Evolutionary conservation across 805 yeast species (phyloP), one percentile per base, ranked within the genome.

Genomic region (Starmerella scarabaei): DNA sequence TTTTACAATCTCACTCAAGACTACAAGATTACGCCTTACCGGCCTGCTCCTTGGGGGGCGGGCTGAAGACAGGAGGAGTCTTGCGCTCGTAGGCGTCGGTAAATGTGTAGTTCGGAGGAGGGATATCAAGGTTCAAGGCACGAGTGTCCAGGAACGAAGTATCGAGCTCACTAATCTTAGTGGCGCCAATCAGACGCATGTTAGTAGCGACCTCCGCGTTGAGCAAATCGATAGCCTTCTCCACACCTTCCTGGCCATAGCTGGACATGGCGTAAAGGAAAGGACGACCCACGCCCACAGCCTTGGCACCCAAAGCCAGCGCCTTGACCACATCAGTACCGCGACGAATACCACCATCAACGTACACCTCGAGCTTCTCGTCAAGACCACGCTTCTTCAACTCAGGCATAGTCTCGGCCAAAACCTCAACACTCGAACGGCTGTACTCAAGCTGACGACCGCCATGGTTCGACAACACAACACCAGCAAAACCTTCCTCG

Each of bases 391-490:
- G 52, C 34, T 45, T 42, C 27, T 53, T 44, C 16, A 60, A 53
- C 19, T 55, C 55, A 14, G 75, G 75, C 66, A 71, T 71, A 2
- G 75, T 70, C 45, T 81, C 94, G 4, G 80, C 80, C 37, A 84
- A 62, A 4, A 80, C 72, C 48, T 65, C 69, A 27, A 84, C 66
- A 2, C 86, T 79, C 0, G 93, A 74, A n/a, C 81, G 70, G 1
- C 93, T 67, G 53, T 73, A 80, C 59, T 84, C 95, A 41, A 84
- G 63, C 59, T 83, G 94, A 45, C 94, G 67, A 31, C 94, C 94
- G 44, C 94, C 94, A 60, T 83, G 94, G 55, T 83, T 84, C 2
- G 93, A 81, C 37, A 83, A 53, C 3, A 84, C 83, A n/a, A 83
- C 77, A 31, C 86, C 94, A 33, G 74, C 72, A 21, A 72, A 69